Evolutionary conservation across 2,329 filamentous ascomycete species (phyloP).

Genomic region (Plectosphaerella plurivora): DNA sequence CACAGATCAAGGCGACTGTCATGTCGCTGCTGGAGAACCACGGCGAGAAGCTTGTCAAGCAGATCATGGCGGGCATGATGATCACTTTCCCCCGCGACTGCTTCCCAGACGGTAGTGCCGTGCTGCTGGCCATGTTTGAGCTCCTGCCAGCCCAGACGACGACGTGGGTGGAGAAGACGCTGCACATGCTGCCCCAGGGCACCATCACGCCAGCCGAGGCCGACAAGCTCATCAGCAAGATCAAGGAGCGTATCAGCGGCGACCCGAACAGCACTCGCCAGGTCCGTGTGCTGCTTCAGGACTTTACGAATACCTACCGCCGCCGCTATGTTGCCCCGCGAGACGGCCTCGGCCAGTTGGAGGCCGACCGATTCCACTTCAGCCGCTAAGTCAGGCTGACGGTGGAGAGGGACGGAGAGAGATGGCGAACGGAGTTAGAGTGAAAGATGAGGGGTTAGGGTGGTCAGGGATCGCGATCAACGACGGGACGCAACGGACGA

Average conservation of each 20-base stretch:
- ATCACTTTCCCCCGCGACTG: conserved; percentile 96
- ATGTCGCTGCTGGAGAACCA: conserved; percentile 65
- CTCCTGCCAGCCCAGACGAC: conserved; percentile 76
- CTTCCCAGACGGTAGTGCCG: conserved; percentile 89
- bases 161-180: conserved; percentile 76
- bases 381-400: not conserved
- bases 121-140: conserved; percentile 86
- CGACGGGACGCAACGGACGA: no score
- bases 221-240: conserved; percentile 73
- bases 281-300: conserved; percentile 81
- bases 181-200: conserved; percentile 77
- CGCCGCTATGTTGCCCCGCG: conserved; percentile 92
- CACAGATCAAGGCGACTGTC: conserved; percentile 68
- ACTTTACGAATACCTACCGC: conserved; percentile 94
- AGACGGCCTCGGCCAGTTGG: conserved; percentile 82
- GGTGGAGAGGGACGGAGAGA: not conserved
- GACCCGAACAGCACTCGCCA: conserved; percentile 61
- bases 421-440: not conserved
- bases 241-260: conserved; percentile 71
- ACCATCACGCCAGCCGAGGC: conserved; percentile 77
- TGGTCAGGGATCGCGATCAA: not conserved
- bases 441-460: not conserved
- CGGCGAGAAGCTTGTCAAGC: conserved; percentile 77
- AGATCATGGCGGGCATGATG: conserved; percentile 97
- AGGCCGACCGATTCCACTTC: conserved; percentile 85